A percentile compares a stretch with the other conserved stretches of the same genome.
Conservation (phyloP, 2,329 filamentous ascomycete genomes). For the Arachnomyces sp. region DNA sequence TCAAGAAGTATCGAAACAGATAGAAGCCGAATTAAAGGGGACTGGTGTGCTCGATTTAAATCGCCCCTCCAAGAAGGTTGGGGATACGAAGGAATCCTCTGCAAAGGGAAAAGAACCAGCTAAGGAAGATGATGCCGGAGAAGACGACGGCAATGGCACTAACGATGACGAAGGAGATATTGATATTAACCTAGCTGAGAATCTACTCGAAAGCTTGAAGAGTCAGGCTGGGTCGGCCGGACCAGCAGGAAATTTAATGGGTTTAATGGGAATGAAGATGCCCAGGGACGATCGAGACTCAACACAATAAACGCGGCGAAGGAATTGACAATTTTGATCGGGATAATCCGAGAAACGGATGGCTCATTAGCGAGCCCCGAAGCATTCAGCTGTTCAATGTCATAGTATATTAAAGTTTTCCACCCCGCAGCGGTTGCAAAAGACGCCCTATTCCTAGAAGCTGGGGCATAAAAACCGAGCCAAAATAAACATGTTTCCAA, state of each 20-base stretch:
- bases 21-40: slow-evolving; percentile 41
- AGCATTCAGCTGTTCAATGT: too few relatives aligned
- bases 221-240: slow-evolving; percentile 79
- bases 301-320: not conserved
- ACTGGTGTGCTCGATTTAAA: slow-evolving; percentile 39
- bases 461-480: too few relatives aligned
- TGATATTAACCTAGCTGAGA: slow-evolving; percentile 82
- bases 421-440: too few relatives aligned
- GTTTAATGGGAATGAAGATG: slow-evolving; percentile 73
- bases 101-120: slow-evolving; percentile 24
- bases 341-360: not conserved
- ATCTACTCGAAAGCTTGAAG: slow-evolving; percentile 87
- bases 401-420: too few relatives aligned
- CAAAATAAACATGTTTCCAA: too few relatives aligned
- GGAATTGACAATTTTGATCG: not conserved
- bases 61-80: slow-evolving; percentile 15
- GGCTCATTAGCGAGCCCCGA: not conserved
- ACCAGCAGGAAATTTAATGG: slow-evolving; percentile 79
- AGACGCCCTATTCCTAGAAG: too few relatives aligned
- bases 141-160: slow-evolving; percentile 17
- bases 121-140: slow-evolving; percentile 14
- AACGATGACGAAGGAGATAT: slow-evolving; percentile 56
- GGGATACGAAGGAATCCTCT: slow-evolving; percentile 14
- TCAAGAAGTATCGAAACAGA: slow-evolving; percentile 35
- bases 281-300: slow-evolving; percentile 61